Evolutionary conservation across 768 basidiomycete species (phyloP).

Genomic region (Leccinum pellstonianum): DNA sequence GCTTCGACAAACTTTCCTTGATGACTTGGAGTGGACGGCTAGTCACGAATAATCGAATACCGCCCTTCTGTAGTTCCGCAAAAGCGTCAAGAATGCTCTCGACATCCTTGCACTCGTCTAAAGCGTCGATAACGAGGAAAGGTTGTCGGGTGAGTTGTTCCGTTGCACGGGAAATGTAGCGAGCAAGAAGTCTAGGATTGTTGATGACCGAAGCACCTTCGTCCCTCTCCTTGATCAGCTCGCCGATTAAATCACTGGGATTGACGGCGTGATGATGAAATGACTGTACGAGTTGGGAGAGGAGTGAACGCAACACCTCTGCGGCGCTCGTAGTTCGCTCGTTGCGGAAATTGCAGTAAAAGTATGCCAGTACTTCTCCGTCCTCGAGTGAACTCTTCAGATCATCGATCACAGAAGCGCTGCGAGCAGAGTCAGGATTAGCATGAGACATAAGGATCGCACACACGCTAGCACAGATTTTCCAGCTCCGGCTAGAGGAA

Average conservation of each 20-base stretch:
- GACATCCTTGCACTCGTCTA: background rate
- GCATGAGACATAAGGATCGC: fast-evolving
- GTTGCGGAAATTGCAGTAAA: constrained; percentile 23
- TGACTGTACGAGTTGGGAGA: constrained; percentile 14
- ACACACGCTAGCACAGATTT: constrained; percentile 19
- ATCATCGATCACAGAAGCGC: constrained; percentile 15
- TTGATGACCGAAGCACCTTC: background rate
- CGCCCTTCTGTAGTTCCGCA: background rate
- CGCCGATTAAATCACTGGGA: background rate
- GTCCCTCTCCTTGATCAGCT: background rate
- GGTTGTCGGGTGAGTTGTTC: background rate
- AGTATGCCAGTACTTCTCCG: constrained; percentile 8
- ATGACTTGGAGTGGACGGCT: background rate
- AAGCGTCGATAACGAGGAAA: constrained; percentile 13
- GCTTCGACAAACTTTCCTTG: background rate
- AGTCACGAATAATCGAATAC: background rate
- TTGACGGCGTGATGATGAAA: background rate
- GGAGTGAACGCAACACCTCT: constrained; percentile 17
- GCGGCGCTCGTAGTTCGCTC: constrained; percentile 6
- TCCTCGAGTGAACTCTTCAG: background rate
- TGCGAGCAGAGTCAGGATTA: background rate
- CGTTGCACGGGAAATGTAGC: constrained; percentile 2
- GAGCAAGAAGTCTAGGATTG: background rate
- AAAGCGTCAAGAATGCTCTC: background rate
- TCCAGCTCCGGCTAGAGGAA: constrained; percentile 12